These are phyloP conservation scores for Microcyclospora tardicrescens DNA, from an alignment of 2,329 filamentous ascomycete genomes.

Conservation along the genomic window DNA sequence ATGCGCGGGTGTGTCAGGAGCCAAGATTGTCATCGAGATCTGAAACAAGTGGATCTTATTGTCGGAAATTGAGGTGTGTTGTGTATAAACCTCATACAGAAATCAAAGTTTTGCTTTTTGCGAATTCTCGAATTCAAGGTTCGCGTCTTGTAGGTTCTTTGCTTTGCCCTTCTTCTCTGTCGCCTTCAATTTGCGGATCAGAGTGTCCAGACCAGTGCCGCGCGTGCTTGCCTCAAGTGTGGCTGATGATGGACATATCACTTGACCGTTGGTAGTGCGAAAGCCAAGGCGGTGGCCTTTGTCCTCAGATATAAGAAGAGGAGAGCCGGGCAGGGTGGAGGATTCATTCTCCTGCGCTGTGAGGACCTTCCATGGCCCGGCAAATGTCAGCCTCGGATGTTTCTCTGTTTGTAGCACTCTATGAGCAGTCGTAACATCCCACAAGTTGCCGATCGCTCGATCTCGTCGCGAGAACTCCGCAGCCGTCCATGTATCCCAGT, in stretches of 20 bases:
- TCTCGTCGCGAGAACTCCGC: conserved; percentile 43
- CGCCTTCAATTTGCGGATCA: not conserved
- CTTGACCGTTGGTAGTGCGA: not conserved
- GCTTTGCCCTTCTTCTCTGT: too few relatives aligned
- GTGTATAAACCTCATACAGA: too few relatives aligned
- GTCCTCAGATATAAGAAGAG: not conserved
- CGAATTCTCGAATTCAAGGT: too few relatives aligned
- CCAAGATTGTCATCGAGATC: conserved; percentile 12
- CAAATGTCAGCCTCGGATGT: conserved; percentile 9
- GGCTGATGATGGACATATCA: not conserved
- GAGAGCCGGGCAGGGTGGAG: not conserved
- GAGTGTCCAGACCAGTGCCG: not conserved
- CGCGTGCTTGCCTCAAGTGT: conserved; percentile 1
- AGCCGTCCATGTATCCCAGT: conserved; percentile 44
- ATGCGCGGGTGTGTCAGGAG: conserved; percentile 10
- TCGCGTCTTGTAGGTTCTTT: too few relatives aligned
- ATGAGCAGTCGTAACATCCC: conserved; percentile 36
- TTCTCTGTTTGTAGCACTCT: conserved; percentile 5
- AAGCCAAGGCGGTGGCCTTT: not conserved
- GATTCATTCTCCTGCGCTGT: not conserved
- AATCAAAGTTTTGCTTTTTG: too few relatives aligned
- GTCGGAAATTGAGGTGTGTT: too few relatives aligned
- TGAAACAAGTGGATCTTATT: not conserved
- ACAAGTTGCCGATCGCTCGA: conserved; percentile 52
- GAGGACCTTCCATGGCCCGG: conserved; percentile 12